These are phyloP conservation scores for Monosporozyma siamensis DNA, from an alignment of 805 yeast genomes.

Conservation along the genomic window DNA sequence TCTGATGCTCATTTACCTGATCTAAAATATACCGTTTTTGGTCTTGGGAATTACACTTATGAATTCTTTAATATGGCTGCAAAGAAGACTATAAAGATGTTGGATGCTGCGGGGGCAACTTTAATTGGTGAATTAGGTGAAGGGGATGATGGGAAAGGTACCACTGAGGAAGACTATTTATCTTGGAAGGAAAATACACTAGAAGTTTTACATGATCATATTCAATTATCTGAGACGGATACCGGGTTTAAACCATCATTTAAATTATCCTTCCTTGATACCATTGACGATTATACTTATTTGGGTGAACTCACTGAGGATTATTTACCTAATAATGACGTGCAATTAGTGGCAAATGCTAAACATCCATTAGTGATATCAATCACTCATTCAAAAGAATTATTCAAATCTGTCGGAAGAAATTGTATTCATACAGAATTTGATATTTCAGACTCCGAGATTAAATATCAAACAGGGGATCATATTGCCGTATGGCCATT, in stretches of 20 bases:
- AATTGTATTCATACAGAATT: conserved; percentile 87
- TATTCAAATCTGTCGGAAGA: conserved; percentile 53
- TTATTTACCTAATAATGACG: conserved; percentile 36
- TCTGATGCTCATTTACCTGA: conserved; percentile 42
- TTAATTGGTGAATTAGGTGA: conserved; percentile 70
- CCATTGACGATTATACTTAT: conserved; percentile 38
- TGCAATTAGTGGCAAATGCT: conserved; percentile 39
- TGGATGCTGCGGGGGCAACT: conserved; percentile 54
- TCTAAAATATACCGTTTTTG: conserved; percentile 69
- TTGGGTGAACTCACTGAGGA: conserved; percentile 75
- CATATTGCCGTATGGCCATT: conserved; percentile 94
- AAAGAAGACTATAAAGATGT: conserved; percentile 44
- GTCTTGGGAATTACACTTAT: conserved; percentile 90
- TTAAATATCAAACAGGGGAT: conserved; percentile 90
- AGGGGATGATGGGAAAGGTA: conserved; percentile 93
- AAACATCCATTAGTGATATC: conserved; percentile 72
- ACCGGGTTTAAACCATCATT: conserved; percentile 60
- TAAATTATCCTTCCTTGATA: conserved; percentile 33
- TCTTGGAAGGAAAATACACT: conserved; percentile 82
- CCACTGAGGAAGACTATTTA: conserved; percentile 90
- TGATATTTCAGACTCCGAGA: conserved; percentile 63
- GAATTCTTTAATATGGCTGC: conserved; percentile 86
- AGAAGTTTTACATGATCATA: conserved; percentile 62
- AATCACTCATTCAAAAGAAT: conserved; percentile 50
- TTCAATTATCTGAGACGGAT: conserved; percentile 32